These are phyloP conservation scores for Mercurialis annua DNA, from an alignment of 345 rosid genomes.

Conservation along the genomic window DNA sequence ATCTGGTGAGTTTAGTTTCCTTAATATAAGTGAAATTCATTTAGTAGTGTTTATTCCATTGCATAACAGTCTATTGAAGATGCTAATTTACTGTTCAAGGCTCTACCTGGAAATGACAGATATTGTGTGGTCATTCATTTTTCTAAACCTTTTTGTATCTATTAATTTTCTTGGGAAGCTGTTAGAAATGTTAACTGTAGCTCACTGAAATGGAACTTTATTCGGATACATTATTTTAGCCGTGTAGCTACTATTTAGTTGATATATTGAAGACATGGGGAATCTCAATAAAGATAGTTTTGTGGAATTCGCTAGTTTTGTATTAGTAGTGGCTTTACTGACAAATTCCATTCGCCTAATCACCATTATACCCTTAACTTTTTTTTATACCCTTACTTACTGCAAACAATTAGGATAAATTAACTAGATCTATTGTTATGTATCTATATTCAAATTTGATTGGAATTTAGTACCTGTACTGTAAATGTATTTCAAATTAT, in stretches of 20 bases:
- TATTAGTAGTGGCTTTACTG: too few species aligned
- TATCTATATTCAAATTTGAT: background rate
- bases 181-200: background rate
- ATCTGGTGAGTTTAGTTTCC: background rate
- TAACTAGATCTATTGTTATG: background rate
- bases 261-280: too few species aligned
- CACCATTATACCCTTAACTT: background rate
- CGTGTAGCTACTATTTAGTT: too few species aligned
- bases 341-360: background rate
- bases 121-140: background rate
- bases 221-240: background rate
- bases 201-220: background rate
- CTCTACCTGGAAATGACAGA: background rate
- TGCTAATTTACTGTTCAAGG: background rate
- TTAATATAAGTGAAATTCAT: background rate
- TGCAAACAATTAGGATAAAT: background rate
- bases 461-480: background rate
- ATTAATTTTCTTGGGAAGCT: background rate
- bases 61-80: background rate
- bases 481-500: background rate
- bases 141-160: background rate
- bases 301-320: too few species aligned
- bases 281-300: too few species aligned
- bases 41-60: background rate
- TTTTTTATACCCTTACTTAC: background rate